These are phyloP conservation scores for Gaertneriomyces semiglobifer DNA, from an alignment of 192 early-diverging fungal genomes.

Conservation along the genomic window DNA sequence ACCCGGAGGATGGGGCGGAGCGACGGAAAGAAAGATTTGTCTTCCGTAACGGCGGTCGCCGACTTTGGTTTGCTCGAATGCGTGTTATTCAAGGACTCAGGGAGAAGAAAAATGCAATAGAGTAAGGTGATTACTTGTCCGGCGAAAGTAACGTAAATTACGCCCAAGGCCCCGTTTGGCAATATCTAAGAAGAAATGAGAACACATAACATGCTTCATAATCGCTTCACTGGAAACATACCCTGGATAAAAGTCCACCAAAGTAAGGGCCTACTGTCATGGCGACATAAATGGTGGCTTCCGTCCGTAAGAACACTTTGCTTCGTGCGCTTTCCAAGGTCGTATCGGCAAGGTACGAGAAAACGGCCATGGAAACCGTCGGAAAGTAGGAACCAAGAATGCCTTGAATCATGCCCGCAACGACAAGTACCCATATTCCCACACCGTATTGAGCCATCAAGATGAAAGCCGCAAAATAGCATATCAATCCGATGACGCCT, in stretches of 20 bases:
- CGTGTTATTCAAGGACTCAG: slow-evolving; percentile 31
- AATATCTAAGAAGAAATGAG: slow-evolving; percentile 15
- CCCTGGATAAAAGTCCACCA: slow-evolving; percentile 32
- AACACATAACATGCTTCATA: background rate
- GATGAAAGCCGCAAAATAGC: slow-evolving; percentile 6
- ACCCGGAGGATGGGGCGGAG: slow-evolving; percentile 2
- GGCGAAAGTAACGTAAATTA: slow-evolving; percentile 32
- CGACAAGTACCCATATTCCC: slow-evolving; percentile 40
- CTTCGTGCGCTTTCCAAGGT: slow-evolving; percentile 20
- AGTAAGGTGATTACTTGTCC: slow-evolving; percentile 28
- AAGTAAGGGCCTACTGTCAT: slow-evolving; percentile 39
- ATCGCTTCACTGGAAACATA: slow-evolving; percentile 2
- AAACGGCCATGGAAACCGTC: slow-evolving; percentile 20
- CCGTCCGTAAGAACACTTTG: slow-evolving; percentile 32
- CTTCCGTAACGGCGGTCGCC: background rate
- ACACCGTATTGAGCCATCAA: slow-evolving; percentile 29
- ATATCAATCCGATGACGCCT: slow-evolving; percentile 23
- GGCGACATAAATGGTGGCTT: slow-evolving; percentile 35
- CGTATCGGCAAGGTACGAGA: slow-evolving; percentile 43
- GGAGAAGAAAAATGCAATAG: slow-evolving; percentile 36
- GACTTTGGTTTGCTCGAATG: background rate
- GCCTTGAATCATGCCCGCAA: slow-evolving; percentile 31
- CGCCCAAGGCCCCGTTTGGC: slow-evolving; percentile 29
- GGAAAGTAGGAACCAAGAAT: slow-evolving; percentile 33
- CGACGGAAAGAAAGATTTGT: background rate